Evolutionary conservation across 306 rosid genomes (phyloP), one percentile per base, ranked within the genome.

Genomic region (Carpinus viminea): DNA sequence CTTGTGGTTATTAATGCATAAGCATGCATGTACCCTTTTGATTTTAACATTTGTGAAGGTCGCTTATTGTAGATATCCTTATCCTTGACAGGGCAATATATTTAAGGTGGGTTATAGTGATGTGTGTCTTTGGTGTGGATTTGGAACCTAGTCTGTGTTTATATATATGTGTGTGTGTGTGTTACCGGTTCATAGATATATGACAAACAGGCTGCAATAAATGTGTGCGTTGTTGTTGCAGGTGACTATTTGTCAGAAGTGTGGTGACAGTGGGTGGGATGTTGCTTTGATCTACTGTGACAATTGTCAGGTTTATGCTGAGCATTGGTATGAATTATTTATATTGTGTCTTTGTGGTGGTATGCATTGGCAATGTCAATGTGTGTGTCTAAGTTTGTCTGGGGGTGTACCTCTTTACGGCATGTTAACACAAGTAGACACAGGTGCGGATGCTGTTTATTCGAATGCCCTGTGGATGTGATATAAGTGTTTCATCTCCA

Each of bases 201-300:
- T 3, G 47, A 57, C 7, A 45, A 34, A 46, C 24, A 56, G 24
- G 21, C 11, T 17, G 50, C 51, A 46, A 21, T 70, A n/a, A 50
- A n/a, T 31, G 17, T 47, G n/a, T 77, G 17, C 8, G 36, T 66
- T 52, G 57, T 54, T 76, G 64, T 10, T 71, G 72, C 71, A 84
- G 87, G 76, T 73, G 47, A 75, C 73, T 24, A 52, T 80, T 72
- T 84, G 87, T 73, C 82, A 64, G 79, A 10, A 47, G 34, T 84
- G 87, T 68, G 87, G 87, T 66, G 84, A 57, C 45, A 65, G 4
- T 48, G 87, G 87, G 15, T 80, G 72, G 70, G 7, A 45, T 73
- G 68, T 43, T 66, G 84, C 82, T 38, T 66, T 80, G 72, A 72
- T 68, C 74, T 76, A 34, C 64, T 84, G 87, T 68, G 47, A 46